Evolutionary conservation across 257 asterid genomes (phyloP).

Genomic region (Fraxinus americana): DNA sequence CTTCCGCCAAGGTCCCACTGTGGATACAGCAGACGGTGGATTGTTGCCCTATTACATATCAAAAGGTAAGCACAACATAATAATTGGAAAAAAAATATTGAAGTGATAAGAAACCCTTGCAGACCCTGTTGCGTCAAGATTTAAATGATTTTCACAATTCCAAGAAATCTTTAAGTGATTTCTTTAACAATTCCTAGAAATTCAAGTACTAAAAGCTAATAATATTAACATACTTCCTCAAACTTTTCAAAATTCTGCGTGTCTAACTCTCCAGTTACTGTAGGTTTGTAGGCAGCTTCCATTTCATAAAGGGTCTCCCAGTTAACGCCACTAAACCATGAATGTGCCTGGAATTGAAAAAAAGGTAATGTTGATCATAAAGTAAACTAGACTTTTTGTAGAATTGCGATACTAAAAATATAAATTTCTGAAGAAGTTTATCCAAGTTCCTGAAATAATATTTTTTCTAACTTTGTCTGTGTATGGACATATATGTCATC

Average conservation of each 20-base stretch:
- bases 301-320: conserved; percentile 91
- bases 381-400: neutral
- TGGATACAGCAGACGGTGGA: conserved; percentile 64
- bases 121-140: neutral
- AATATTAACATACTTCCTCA: conserved; percentile 64
- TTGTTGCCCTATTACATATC: conserved; percentile 57
- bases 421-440: conserved; percentile 17
- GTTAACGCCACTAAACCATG: conserved; percentile 72
- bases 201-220: neutral
- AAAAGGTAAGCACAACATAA: conserved; percentile 13
- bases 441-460: neutral
- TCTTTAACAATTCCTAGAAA: neutral
- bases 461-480: neutral
- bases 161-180: neutral
- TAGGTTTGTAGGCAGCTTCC: conserved; percentile 96
- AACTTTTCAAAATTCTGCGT: conserved; percentile 96
- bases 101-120: neutral
- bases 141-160: conserved; percentile 9
- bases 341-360: conserved; percentile 68
- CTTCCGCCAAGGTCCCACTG: conserved; percentile 99
- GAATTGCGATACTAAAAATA: neutral
- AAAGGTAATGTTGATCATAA: neutral
- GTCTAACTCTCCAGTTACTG: conserved; percentile 83
- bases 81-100: neutral
- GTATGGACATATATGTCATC: neutral